Base-by-base conservation (phyloP, 176 grass and related monocot genomes). In the Raddia guianensis region DNA sequence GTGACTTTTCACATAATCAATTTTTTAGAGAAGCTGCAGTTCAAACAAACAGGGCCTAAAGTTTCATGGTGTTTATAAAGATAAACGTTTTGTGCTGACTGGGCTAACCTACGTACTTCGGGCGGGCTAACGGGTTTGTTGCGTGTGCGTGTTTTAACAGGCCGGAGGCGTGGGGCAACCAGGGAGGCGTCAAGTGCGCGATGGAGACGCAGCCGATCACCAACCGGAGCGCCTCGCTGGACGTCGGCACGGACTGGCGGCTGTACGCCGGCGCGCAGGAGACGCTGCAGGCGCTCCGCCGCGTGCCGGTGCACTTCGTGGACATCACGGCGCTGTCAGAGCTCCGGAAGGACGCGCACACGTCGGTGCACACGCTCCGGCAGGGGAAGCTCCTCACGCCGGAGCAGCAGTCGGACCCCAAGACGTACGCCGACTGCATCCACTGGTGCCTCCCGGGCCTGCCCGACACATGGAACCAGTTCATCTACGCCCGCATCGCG, bases 161-260 rank as follows among this genome's bases (percentile, higher is more conserved):
- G 80, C 86, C 90, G 3, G 85, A 87, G 66, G 89, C 89, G 1
- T 99, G 97, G 97, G 97, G 84, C 60, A 99, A 99, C 80, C 20
- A 90, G 0, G 89, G 68, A 48, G 97, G 97, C 63, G 93, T 99
- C 77, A 99, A 99, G 78, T 96, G 97, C 73, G 92, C 92, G 6
- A 80, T 89, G 87, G 92, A 94, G 87, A 94, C 89, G 59, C 56
- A 59, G 60, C 92, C 92, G 66, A 88, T 94, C 84, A 71, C 34
- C 66, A 91, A 87, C 89, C 51, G 71, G 13, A 82, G 65, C 69
- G n/a, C 70, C 19, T 74, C 89, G 84, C 89, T 94, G 16, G 89
- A 94, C 15, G 87, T 94, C 1, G 92, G 92, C 50, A 94, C 92
- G 8, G 92, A 94, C 84, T 91, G 87, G 92, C 77, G 92, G 15